Evolutionary conservation across 1,139 yeast species (phyloP), one percentile per base, ranked within the genome.

Genomic region (Saccharomyces hybrid): DNA sequence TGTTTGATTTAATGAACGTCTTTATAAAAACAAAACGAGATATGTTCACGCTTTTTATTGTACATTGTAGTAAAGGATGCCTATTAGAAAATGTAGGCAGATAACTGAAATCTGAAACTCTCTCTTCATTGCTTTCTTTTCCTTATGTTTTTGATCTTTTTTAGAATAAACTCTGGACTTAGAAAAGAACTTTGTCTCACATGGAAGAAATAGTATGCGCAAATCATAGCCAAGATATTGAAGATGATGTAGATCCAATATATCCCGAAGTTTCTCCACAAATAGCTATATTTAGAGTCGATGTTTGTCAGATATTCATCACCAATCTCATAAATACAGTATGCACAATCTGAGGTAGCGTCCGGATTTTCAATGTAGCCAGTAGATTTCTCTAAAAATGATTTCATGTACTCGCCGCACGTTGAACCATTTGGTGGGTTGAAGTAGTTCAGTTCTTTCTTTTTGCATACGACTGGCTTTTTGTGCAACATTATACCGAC

Each of bases 241-340:
- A 84, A 83, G 29, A 72, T 54, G 57, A 82, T 75, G 66, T 80
- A 84, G 11, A 72, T 84, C 72, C 79, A 79, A 60, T 75, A 73
- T 57, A 85, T 73, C 21, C 90, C 90, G 57, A 84, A 72, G 64
- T 84, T 83, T 74, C 89, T 78, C 88, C 88, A 83, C 52, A 82
- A 71, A 55, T 81, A 68, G 42, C 71, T 62, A 64, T 72, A 82
- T 34, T 70, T 67, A 52, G 81, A 74, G 49, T 77, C 75, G 53
- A 82, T 68, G 7, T 72, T 67, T 0, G 63, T 58, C 64, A 86
- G 66, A 63, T 75, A 85, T 44, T 79, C 76, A 65, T 83, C 82
- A 47, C 86, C 86, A 54, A 71, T 73, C 0, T 71, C 59, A 64
- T 75, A 79, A 42, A 75, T 64, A 71, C 95, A 86, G 67, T 78